Base-by-base conservation (phyloP, 441 rosid genomes). In the Brassica hybrid region DNA sequence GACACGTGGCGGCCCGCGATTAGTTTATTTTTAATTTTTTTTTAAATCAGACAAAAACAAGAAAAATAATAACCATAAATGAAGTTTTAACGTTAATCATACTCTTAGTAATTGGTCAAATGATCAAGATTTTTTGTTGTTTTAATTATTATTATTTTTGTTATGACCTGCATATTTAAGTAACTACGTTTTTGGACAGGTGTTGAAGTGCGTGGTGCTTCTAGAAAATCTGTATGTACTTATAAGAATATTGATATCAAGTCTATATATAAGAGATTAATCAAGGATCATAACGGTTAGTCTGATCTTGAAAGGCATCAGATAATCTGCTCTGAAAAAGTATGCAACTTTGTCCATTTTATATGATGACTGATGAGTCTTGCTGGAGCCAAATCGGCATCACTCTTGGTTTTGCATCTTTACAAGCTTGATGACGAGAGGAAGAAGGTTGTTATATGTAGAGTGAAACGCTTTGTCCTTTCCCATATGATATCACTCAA, bases 311-410 rank as follows among this genome's bases (percentile, higher is more conserved):
- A 93, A 87, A 83, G 94, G 96, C 76, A 79, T 92, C 73, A 85
- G 96, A 82, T 90, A 79, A 97, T 95, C 67, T 95, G 99, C 83
- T 95, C 99, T 52, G 98, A 97, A 82, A 95, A 91, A 94, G 98
- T 93, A 67, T 27, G 13, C 70, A 61, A 36, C 66, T 36, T 19
- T 54, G 18, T 52, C 61, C 36, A 34, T 48, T 45, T 7, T 7
- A 18, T 45, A 45, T 9, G 43, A 67, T 61, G 56, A 67, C 34
- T 30, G 34, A 30, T 30, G 34, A 30, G 17, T 78, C 73, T 67
- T 66, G 64, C 57, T 45, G 11, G 54, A 4, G 45, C 45, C 45
- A 38, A 10, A 38, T 38, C 45, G 45, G 12, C 65, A 43, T 50
- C 48, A 56, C 64, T 63, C 32, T 58, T 43, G 5, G 3, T 14